Conservation (phyloP, 163 green algal genomes). For the Volvox carteri region DNA sequence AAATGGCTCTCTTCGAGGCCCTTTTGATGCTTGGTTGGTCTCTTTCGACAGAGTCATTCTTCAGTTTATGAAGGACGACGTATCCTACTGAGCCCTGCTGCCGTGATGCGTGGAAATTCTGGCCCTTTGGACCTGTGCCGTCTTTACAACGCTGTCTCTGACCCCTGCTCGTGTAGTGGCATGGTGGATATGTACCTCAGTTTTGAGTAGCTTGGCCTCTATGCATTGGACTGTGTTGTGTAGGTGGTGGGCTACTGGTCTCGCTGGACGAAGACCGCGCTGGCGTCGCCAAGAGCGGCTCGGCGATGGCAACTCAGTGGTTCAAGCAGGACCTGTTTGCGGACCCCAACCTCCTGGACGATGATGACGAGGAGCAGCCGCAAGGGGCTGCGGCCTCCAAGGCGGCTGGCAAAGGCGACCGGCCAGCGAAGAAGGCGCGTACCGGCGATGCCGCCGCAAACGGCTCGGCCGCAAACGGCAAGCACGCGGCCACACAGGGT, state of each 20-base stretch:
- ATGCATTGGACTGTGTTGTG: too few relatives aligned
- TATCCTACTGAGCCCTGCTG: too few relatives aligned
- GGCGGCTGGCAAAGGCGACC: constrained; percentile 1
- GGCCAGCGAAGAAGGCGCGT: constrained; percentile 47
- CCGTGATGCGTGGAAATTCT: too few relatives aligned
- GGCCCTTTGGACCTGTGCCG: too few relatives aligned
- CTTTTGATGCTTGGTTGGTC: too few relatives aligned
- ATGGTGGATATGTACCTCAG: too few relatives aligned
- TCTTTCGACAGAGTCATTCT: too few relatives aligned
- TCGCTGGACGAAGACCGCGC: constrained; percentile 78
- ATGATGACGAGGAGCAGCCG: constrained; percentile 63
- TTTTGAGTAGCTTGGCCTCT: too few relatives aligned
- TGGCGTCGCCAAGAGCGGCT: constrained; percentile 70
- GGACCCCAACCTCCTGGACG: constrained; percentile 68
- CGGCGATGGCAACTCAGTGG: constrained; percentile 89
- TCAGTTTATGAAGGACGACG: too few relatives aligned
- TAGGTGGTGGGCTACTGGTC: constrained; percentile 79
- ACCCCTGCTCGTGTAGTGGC: too few relatives aligned
- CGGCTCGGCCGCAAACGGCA: constrained; percentile 13
- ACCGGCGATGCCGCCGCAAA: neutral
- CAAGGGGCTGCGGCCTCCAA: constrained; percentile 8
- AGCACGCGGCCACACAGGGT: neutral
- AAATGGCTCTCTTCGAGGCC: too few relatives aligned
- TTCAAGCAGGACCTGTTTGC: constrained; percentile 96
- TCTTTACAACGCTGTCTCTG: too few relatives aligned